Percentiles rank a stretch among this genome's conserved stretches.
Evolutionary conservation across 331 rosid genomes (phyloP).

Genomic region (Saraca asoca): DNA sequence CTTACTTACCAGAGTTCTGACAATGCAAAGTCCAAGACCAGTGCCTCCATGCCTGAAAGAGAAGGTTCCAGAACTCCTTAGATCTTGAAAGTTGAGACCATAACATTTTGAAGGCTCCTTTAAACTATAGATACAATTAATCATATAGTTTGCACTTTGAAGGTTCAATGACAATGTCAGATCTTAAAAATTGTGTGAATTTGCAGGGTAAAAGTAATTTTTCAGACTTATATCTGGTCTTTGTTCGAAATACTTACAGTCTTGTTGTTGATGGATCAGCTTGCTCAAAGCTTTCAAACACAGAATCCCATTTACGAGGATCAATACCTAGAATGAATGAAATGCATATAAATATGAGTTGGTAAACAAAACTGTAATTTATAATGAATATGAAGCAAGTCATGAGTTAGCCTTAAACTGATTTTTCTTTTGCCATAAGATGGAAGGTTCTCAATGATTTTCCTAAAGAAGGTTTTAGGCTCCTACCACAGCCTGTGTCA

Average conservation of each 20-base stretch:
- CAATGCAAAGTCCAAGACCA: slow-evolving; percentile 98
- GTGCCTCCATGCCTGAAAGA: slow-evolving; percentile 98
- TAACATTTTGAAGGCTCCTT: slow-evolving; percentile 22
- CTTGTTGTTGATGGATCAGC: slow-evolving; percentile 98
- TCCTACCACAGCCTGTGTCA: slow-evolving; percentile 94
- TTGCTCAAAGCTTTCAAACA: slow-evolving; percentile 99
- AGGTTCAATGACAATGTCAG: slow-evolving; percentile 17
- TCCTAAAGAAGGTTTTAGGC: slow-evolving; percentile 30
- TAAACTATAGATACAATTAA: background rate
- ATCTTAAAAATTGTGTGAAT: slow-evolving; percentile 7
- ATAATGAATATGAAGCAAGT: slow-evolving; percentile 16
- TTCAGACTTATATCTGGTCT: slow-evolving; percentile 9
- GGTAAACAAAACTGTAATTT: background rate
- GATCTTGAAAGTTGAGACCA: slow-evolving; percentile 14
- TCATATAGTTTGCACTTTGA: slow-evolving; percentile 22
- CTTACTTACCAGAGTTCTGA: slow-evolving; percentile 83
- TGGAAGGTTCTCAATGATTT: slow-evolving; percentile 3
- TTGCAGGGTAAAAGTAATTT: background rate
- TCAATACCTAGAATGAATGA: slow-evolving; percentile 65
- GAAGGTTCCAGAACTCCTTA: slow-evolving; percentile 24
- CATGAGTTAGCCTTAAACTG: slow-evolving; percentile 16
- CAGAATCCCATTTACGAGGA: slow-evolving; percentile 94
- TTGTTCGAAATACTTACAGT: slow-evolving; percentile 58
- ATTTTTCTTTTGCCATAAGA: slow-evolving; percentile 16
- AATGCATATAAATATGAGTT: slow-evolving; percentile 14